Evolutionary conservation across 768 basidiomycete species (phyloP).

Genomic region (Lepiota brunneoincarnata): DNA sequence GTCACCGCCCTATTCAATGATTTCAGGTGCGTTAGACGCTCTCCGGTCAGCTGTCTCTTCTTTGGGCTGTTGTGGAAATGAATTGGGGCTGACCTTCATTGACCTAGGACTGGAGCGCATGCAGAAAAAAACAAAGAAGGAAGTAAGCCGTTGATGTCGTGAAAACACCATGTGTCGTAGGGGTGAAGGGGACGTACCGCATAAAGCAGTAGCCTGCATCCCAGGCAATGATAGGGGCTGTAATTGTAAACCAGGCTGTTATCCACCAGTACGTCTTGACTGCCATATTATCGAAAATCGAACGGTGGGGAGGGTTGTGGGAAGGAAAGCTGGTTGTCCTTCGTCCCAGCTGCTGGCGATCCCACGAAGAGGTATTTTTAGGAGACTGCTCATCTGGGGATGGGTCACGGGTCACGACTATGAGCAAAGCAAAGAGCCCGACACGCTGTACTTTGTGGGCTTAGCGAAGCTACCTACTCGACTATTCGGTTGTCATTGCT

Average conservation of each 20-base stretch:
- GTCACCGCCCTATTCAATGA: conserved; percentile 61
- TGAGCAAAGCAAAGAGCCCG: too few relatives aligned
- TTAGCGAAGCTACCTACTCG: too few relatives aligned
- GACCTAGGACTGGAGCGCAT: conserved; percentile 64
- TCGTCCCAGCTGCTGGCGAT: too few relatives aligned
- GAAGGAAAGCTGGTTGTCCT: not conserved
- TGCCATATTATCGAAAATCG: conserved; percentile 33
- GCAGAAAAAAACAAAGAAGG: conserved; percentile 1
- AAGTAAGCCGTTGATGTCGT: not conserved
- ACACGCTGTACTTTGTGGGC: too few relatives aligned
- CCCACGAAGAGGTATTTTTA: too few relatives aligned
- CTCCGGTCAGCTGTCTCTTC: not conserved
- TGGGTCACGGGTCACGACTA: too few relatives aligned
- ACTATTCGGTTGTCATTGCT: too few relatives aligned
- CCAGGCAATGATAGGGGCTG: conserved; percentile 68
- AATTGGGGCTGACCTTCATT: conserved; percentile 47
- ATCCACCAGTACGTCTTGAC: conserved; percentile 56
- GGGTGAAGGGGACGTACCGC: conserved; percentile 44
- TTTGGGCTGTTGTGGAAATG: not conserved
- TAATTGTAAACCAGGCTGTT: conserved; percentile 66
- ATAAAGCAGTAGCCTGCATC: conserved; percentile 81
- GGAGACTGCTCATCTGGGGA: too few relatives aligned
- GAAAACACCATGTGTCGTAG: not conserved
- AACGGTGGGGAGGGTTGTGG: not conserved
- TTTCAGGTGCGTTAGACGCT: not conserved